Conservation (phyloP, 768 basidiomycete species). For the Hortiboletus campestris region DNA sequence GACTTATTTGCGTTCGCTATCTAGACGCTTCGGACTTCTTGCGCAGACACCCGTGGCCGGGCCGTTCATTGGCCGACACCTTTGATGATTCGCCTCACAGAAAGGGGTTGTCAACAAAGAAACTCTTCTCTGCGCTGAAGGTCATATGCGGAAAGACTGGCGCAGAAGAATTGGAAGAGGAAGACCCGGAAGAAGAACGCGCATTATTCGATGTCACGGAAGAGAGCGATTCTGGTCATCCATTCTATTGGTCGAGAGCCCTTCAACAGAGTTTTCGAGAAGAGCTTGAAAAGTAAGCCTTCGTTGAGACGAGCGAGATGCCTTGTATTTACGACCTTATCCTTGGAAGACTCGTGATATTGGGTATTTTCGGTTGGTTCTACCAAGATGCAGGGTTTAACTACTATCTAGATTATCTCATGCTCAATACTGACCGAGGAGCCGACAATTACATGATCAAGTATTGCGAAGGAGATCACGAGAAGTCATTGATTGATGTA, state of each 20-base stretch:
- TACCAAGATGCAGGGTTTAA: constrained; percentile 2
- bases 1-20: neutral
- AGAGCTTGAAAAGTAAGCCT: constrained; percentile 79
- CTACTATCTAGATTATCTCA: constrained; percentile 66
- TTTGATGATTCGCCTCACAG: constrained; percentile 84
- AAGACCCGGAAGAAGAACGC: constrained; percentile 73
- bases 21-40: constrained; percentile 89
- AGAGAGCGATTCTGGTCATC: constrained; percentile 48
- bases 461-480: constrained; percentile 79
- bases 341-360: constrained; percentile 66
- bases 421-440: constrained; percentile 87
- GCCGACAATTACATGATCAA: constrained; percentile 94
- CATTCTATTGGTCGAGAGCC: constrained; percentile 80
- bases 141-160: constrained; percentile 86
- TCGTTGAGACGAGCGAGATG: neutral
- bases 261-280: constrained; percentile 83
- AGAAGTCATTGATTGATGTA: constrained; percentile 74
- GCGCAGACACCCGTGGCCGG: constrained; percentile 84
- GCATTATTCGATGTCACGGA: constrained; percentile 67
- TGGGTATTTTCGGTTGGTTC: constrained; percentile 46
- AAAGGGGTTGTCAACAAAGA: constrained; percentile 65
- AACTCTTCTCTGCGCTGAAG: constrained; percentile 64
- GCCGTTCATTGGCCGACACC: constrained; percentile 78
- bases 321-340: constrained; percentile 11
- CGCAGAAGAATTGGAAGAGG: constrained; percentile 68